A percentile compares a stretch with the other conserved stretches of the same genome.
Evolutionary conservation across 2,329 filamentous ascomycete species (phyloP).

Genomic region (Celoporthe dispersa): DNA sequence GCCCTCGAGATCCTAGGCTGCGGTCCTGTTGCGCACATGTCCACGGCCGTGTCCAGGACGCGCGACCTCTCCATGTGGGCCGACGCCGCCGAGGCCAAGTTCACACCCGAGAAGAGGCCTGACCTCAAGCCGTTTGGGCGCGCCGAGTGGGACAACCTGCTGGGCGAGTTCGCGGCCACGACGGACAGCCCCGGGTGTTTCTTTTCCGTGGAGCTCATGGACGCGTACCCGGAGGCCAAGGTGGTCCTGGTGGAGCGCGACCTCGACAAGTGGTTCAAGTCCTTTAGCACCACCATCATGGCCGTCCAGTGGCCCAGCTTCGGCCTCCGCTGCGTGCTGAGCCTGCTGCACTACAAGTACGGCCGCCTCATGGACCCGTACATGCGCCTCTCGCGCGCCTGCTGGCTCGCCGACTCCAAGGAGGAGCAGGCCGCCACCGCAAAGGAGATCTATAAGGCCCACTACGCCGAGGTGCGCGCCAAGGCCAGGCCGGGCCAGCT

Average conservation of each 20-base stretch:
- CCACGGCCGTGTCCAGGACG: conserved; percentile 21
- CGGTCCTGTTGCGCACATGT: conserved; percentile 22
- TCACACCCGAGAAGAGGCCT: conserved; percentile 19
- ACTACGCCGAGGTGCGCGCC: conserved; percentile 23
- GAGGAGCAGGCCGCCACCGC: conserved; percentile 25
- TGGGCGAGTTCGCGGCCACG: conserved; percentile 20
- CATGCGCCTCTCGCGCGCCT: conserved; percentile 15
- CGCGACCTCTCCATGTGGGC: conserved; percentile 26
- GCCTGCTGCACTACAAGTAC: conserved; percentile 20
- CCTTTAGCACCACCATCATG: conserved; percentile 31
- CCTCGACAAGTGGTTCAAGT: conserved; percentile 38
- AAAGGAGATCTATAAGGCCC: conserved; percentile 25
- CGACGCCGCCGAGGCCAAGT: conserved; percentile 26
- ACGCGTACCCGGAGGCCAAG: conserved; percentile 49
- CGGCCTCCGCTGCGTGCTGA: conserved; percentile 21
- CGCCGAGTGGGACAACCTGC: conserved; percentile 25
- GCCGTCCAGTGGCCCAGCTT: conserved; percentile 20
- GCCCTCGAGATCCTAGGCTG: conserved; percentile 25
- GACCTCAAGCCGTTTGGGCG: conserved; percentile 20
- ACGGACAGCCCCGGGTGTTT: conserved; percentile 28
- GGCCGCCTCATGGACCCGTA: conserved; percentile 26
- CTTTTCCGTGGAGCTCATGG: conserved; percentile 41
- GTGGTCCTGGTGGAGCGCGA: conserved; percentile 45
- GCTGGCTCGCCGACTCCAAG: conserved; percentile 13
- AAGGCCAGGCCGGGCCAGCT: conserved; percentile 18